Evolutionary conservation across 208 protist genomes (phyloP), one percentile per base, ranked within the genome.

Genomic region (Acanthamoeba healyi): DNA sequence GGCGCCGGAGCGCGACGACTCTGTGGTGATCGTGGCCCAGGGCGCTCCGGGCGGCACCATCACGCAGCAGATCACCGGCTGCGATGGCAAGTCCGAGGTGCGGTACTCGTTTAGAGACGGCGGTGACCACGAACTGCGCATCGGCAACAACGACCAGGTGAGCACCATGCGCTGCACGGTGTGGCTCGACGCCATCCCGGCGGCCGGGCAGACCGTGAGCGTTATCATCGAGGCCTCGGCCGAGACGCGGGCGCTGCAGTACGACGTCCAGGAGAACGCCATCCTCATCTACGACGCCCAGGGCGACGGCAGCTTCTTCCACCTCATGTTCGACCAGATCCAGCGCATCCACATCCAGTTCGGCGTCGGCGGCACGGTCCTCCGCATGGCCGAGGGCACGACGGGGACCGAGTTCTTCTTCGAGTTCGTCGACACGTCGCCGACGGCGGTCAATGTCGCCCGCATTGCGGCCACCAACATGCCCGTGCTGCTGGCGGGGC

Each of bases 31-130:
- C 56, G 34, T 74, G 22, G 51, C 84, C 14, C 51, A 51, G 4
- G 84, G 84, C 29, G 84, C 24, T n/a, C 54, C 84, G 22, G 84
- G 84, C 40, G 84, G 84, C 34, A 91, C 56, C 58, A 91, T 91
- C 61, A 6, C 51, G 36, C 84, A 91, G 42, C 84, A 44, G 56
- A 91, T 91, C 49, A 91, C 84, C 10, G 84, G 84, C 2, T 91
- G 84, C 36, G 56, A 91, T 40, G 84, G 84, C 84, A 67, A 72
- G 84, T 91, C 84, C 10, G 84, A 91, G 56, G 56, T 91, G 34
- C 84, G 84, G 22, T 36, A 54, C 34, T 26, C 26, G 38, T 72
- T 91, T 56, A 12, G 44, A 17, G 24, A 72, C 42, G 84, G 84
- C 58, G 61, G 84, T 56, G 15, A 7, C 24, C 84, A 91, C 40